A percentile compares a stretch with the other conserved stretches of the same genome.
phyloP scores from a whole-genome alignment of 1,284 basidiomycete genomes.

The Pholiota adiposa region DNA sequence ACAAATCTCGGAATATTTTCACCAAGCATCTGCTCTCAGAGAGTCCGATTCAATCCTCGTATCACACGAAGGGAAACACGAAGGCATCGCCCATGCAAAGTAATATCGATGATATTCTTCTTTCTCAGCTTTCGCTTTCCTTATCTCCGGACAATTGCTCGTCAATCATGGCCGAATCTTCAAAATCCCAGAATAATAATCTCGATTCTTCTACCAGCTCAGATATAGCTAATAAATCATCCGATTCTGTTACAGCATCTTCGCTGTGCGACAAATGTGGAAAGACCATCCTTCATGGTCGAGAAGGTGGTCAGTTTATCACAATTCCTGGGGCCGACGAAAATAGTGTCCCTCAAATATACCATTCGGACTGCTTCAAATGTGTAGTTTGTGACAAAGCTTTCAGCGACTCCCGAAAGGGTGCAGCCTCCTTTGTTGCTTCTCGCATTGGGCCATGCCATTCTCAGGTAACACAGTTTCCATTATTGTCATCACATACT shows the following conservation, averaged over 20 bases:
- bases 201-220: background rate
- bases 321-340: slow-evolving; percentile 66
- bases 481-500: background rate
- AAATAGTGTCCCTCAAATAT: slow-evolving; percentile 51
- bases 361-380: slow-evolving; percentile 75
- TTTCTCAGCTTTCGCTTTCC: background rate
- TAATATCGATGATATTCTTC: background rate
- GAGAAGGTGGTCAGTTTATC: slow-evolving; percentile 55
- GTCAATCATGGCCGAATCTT: background rate
- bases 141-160: background rate
- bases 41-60: background rate
- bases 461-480: slow-evolving; percentile 54
- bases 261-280: slow-evolving; percentile 59
- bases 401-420: slow-evolving; percentile 63
- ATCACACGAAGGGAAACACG: background rate
- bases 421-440: slow-evolving; percentile 70
- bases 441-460: slow-evolving; percentile 71
- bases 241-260: slow-evolving; percentile 27
- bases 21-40: background rate
- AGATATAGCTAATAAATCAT: background rate
- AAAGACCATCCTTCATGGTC: slow-evolving; percentile 57
- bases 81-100: background rate
- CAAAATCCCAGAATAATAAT: background rate
- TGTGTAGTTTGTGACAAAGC: slow-evolving; percentile 66
- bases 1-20: background rate